phyloP scores from a whole-genome alignment of 2,329 filamentous ascomycete species.

The Endoconidiophora polonica region DNA sequence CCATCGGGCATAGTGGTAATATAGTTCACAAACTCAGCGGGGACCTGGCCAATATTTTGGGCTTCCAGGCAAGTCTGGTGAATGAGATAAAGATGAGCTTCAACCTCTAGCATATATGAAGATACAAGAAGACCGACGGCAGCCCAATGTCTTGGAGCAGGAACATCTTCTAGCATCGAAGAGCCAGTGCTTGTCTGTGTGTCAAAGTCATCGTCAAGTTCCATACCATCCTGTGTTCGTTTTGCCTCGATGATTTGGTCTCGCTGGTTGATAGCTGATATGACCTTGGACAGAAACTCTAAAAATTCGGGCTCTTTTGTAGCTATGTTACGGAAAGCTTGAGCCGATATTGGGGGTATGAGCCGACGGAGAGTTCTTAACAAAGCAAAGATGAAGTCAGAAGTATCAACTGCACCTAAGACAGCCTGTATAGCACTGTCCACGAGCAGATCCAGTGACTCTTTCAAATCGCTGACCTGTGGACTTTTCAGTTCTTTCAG shows the following conservation, averaged over 20 bases:
- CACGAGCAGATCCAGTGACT: slow-evolving; percentile 24
- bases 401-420: slow-evolving; percentile 28
- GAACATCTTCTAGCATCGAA: background rate
- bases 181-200: slow-evolving; percentile 38
- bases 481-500: slow-evolving; percentile 30
- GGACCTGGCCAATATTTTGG: background rate
- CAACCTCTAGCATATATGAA: slow-evolving; percentile 5
- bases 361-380: slow-evolving; percentile 28
- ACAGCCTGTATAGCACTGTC: slow-evolving; percentile 26
- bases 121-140: slow-evolving; percentile 1
- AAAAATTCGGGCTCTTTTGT: slow-evolving; percentile 26
- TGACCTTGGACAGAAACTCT: slow-evolving; percentile 26
- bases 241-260: slow-evolving; percentile 19
- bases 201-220: slow-evolving; percentile 49
- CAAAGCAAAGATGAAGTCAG: slow-evolving; percentile 29
- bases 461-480: slow-evolving; percentile 32
- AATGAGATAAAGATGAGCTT: slow-evolving; percentile 4
- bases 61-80: background rate
- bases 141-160: background rate
- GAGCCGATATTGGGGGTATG: slow-evolving; percentile 27
- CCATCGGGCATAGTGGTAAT: slow-evolving; percentile 34
- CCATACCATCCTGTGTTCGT: slow-evolving; percentile 39
- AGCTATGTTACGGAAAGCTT: slow-evolving; percentile 23
- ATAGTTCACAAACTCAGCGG: slow-evolving; percentile 23
- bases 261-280: slow-evolving; percentile 19